phyloP scores from a whole-genome alignment of 371 early-diverging fungal genomes.

The Rhizopus sp. region DNA sequence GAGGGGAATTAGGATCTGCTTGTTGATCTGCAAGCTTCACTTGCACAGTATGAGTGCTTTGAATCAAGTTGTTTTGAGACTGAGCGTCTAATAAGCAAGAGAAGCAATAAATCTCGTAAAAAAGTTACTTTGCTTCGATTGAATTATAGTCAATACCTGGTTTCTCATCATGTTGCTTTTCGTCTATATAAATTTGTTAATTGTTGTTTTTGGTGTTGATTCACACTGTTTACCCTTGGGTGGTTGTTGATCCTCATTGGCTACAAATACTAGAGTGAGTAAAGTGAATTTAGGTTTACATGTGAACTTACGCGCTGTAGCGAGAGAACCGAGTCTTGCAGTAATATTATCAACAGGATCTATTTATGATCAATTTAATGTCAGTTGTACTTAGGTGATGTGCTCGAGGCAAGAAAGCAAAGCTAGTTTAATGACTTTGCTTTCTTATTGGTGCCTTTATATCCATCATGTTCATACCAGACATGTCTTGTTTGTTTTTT shows the following conservation, averaged over 20 bases:
- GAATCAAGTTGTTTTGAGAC: conserved; percentile 39
- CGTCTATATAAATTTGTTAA: too few relatives aligned
- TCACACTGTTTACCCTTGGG: neutral
- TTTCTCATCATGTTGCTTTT: neutral
- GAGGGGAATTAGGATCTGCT: conserved; percentile 76
- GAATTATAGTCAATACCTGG: neutral
- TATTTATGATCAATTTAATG: neutral
- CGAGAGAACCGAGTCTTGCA: conserved; percentile 34
- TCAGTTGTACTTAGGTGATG: neutral
- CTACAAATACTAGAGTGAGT: neutral
- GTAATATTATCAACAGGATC: conserved; percentile 35
- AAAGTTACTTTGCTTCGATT: neutral
- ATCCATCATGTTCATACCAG: neutral
- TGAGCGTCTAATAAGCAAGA: neutral
- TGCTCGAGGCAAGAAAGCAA: neutral
- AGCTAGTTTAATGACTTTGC: neutral
- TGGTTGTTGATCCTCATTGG: neutral
- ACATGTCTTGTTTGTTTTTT: neutral
- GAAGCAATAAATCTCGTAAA: neutral
- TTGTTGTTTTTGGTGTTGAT: too few relatives aligned
- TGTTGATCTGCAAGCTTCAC: conserved; percentile 82
- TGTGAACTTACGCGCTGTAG: conserved; percentile 27
- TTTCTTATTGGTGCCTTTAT: neutral
- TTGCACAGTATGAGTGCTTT: conserved; percentile 71
- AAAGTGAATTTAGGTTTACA: neutral